Conservation (phyloP, 2,329 filamentous ascomycete species). For the Orbilia ellipsospora region DNA sequence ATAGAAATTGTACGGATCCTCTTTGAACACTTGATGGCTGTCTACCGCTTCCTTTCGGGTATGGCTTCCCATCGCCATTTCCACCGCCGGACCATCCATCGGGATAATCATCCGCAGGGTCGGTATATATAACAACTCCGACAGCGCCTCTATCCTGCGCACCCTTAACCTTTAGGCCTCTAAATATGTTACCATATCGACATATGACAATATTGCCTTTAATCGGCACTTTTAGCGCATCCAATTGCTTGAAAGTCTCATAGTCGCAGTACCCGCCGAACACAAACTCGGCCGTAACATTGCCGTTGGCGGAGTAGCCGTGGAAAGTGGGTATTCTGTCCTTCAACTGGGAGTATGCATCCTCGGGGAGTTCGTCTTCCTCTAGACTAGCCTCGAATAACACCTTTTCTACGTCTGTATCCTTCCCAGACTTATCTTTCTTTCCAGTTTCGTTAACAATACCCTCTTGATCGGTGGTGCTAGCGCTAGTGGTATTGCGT, state of each 20-base stretch:
- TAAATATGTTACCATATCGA: conserved; percentile 69
- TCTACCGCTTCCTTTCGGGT: conserved; percentile 82
- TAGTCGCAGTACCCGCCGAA: conserved; percentile 92
- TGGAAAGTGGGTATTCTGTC: conserved; percentile 77
- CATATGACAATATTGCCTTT: conserved; percentile 77
- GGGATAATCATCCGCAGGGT: conserved; percentile 73
- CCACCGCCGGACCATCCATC: conserved; percentile 68
- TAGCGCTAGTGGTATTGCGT: conserved; percentile 62
- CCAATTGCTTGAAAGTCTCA: conserved; percentile 80
- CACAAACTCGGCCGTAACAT: conserved; percentile 84
- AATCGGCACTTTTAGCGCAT: conserved; percentile 76
- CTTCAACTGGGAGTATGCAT: conserved; percentile 62
- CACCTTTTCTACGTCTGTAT: conserved; percentile 72
- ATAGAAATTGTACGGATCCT: conserved; percentile 81
- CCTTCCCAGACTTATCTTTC: conserved; percentile 75
- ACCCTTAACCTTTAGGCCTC: conserved; percentile 86
- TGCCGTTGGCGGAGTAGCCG: conserved; percentile 87
- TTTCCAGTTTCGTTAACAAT: conserved; percentile 69
- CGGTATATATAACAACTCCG: conserved; percentile 91
- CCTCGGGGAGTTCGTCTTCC: conserved; percentile 68
- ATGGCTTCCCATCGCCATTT: conserved; percentile 76
- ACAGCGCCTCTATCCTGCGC: conserved; percentile 88
- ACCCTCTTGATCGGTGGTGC: conserved; percentile 62
- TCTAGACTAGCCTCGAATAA: conserved; percentile 76
- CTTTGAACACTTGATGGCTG: conserved; percentile 84